phyloP scores from a whole-genome alignment of 495 filamentous ascomycete genomes.

The Umbilicaria muhlenbergii region DNA sequence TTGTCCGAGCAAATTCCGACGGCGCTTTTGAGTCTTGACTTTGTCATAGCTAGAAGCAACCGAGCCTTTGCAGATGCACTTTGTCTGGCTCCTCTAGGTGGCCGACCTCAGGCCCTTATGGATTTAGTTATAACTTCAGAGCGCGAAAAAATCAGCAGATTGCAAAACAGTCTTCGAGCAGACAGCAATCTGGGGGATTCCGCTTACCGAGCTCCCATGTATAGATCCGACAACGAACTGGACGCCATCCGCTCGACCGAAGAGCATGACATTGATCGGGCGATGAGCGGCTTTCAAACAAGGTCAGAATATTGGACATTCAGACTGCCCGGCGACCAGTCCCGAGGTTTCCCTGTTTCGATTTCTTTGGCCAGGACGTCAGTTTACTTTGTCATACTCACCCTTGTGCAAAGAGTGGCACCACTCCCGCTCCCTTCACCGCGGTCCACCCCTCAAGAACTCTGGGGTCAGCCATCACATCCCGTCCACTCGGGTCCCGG shows the following conservation, averaged over 20 bases:
- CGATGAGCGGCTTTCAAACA: slow-evolving; percentile 13
- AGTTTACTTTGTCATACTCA: slow-evolving; percentile 13
- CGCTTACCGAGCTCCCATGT: slow-evolving; percentile 10
- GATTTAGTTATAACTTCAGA: slow-evolving; percentile 13
- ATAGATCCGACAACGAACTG: slow-evolving; percentile 7
- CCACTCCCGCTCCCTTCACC: slow-evolving; percentile 9
- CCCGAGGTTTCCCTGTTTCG: slow-evolving; percentile 14
- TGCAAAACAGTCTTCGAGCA: slow-evolving; percentile 12
- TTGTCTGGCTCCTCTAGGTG: slow-evolving; percentile 6
- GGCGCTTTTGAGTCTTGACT: slow-evolving; percentile 13
- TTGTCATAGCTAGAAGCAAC: slow-evolving; percentile 14
- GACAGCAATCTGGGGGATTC: slow-evolving; percentile 10
- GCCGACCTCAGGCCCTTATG: slow-evolving; percentile 8
- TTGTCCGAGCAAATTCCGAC: slow-evolving; percentile 10
- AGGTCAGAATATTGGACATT: slow-evolving; percentile 17
- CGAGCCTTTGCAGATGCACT: slow-evolving; percentile 13
- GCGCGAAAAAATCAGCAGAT: slow-evolving; percentile 14
- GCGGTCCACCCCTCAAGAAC: background rate
- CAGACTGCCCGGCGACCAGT: slow-evolving; percentile 13
- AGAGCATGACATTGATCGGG: slow-evolving; percentile 12
- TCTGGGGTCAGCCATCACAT: slow-evolving; percentile 4
- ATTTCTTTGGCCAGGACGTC: slow-evolving; percentile 11
- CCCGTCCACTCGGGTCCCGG: background rate
- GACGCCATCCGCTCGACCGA: slow-evolving; percentile 13
- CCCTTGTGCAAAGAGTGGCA: slow-evolving; percentile 11